Evolutionary conservation across 1,284 basidiomycete species (phyloP), one percentile per base, ranked within the genome.

Genomic region (Apiotrichum sp.): DNA sequence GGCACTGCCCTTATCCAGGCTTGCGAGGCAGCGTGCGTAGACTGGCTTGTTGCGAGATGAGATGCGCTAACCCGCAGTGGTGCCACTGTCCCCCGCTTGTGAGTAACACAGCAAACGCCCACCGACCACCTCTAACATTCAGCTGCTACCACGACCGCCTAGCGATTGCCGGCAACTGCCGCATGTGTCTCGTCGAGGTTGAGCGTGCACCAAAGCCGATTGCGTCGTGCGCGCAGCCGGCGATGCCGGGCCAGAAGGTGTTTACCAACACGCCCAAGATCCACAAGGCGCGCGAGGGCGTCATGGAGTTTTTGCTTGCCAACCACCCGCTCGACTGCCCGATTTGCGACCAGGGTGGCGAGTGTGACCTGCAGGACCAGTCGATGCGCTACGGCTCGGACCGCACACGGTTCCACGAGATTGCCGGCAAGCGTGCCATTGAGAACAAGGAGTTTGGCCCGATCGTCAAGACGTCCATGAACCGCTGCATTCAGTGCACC

Each of bases 291-390:
- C 89, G 90, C 38, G 93, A 96, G 78, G 93, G 95, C 58, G 95
- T 98, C 58, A 97, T 98, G 93, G 96, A 98, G 76, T 98, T 98
- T 78, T 81, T 98, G 40, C 85, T 98, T 55, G 84, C 93, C 62
- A 98, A 98, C 79, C 95, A 98, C 73, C 95, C 95, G 3, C 82
- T 99, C 59, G 95, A 98, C 63, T 98, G 95, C 79, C 95, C 96
- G 38, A 90, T 98, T 66, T 99, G 95, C 71, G 96, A 99, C 76
- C 93, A 95, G 78, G 91, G 90, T 77, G 91, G 90, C 60, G 95
- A 98, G 83, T 99, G 96, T 75, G 96, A 99, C 75, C 82, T 99
- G 29, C 95, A 99, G 81, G 95, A 99, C 78, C 96, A 99, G 78
- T 95, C 93, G 32, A 98, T 98, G 93, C 88, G 95, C 55, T 99